Conservation (phyloP, 345 rosid genomes). For the Aethionema arabicum region DNA sequence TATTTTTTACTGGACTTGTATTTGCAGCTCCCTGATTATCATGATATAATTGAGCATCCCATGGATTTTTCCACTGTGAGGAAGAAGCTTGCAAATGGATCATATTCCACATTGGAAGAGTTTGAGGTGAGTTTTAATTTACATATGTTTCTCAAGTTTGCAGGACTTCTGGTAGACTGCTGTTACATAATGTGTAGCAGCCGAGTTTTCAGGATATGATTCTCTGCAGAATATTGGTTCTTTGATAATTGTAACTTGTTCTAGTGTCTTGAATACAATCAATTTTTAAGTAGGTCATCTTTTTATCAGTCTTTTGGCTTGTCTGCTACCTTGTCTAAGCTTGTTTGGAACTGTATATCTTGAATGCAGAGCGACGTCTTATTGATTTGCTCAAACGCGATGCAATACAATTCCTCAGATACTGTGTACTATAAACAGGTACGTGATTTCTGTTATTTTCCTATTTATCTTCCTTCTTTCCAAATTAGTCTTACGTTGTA, state of each 20-base stretch:
- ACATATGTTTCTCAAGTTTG: constrained; percentile 11
- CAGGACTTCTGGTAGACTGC: constrained; percentile 4
- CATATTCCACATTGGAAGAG: constrained; percentile 61
- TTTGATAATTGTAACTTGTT: not conserved
- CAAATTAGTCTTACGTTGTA: not conserved
- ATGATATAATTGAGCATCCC: constrained; percentile 71
- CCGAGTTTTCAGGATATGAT: constrained; percentile 10
- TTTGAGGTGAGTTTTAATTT: constrained; percentile 58
- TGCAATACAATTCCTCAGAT: constrained; percentile 76
- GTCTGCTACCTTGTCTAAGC: constrained; percentile 42
- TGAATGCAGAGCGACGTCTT: constrained; percentile 69
- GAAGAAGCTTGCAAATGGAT: constrained; percentile 72
- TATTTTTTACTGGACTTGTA: constrained; percentile 9
- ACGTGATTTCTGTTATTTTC: constrained; percentile 19
- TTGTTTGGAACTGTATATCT: constrained; percentile 37
- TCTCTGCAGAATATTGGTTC: constrained; percentile 1
- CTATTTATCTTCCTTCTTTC: constrained; percentile 8
- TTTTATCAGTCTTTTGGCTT: not conserved
- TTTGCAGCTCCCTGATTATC: constrained; percentile 83
- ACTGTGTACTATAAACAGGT: constrained; percentile 81
- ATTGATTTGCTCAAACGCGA: constrained; percentile 81
- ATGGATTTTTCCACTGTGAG: constrained; percentile 86
- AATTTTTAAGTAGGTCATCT: not conserved
- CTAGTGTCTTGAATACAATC: constrained; percentile 9
- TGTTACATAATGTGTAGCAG: constrained; percentile 18